These are phyloP conservation scores for Stagonosporopsis rhizophila DNA, from an alignment of 2,329 filamentous ascomycete species.

Conservation along the genomic window DNA sequence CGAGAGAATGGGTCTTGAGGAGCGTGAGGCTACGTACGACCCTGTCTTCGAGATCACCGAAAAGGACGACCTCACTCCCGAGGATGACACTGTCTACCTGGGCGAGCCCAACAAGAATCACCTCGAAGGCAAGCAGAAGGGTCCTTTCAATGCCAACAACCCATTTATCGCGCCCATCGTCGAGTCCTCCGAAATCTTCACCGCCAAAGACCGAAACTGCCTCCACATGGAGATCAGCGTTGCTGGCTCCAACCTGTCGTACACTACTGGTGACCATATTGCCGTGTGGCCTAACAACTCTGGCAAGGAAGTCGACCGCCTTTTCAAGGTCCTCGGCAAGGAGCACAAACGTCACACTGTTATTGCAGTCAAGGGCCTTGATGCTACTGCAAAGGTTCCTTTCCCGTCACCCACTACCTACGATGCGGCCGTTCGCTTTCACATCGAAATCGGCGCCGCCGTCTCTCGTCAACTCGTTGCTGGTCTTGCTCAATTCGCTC, in stretches of 20 bases:
- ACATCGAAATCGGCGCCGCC: conserved; percentile 94
- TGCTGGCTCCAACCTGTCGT: conserved; percentile 84
- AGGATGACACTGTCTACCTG: conserved; percentile 85
- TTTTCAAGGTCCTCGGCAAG: conserved; percentile 80
- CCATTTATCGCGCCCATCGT: conserved; percentile 94
- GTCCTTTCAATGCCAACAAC: conserved; percentile 95
- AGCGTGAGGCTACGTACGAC: conserved; percentile 96
- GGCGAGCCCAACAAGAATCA: conserved; percentile 97
- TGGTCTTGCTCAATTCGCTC: conserved; percentile 86
- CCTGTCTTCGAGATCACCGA: conserved; percentile 86
- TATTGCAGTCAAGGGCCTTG: conserved; percentile 86
- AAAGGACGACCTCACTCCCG: conserved; percentile 73
- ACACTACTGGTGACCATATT: conserved; percentile 97
- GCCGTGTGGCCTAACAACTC: conserved; percentile 97
- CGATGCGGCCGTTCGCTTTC: conserved; percentile 90
- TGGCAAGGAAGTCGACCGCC: conserved; percentile 88
- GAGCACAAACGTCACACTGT: conserved; percentile 79
- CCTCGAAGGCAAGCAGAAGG: conserved; percentile 81
- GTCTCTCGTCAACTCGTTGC: conserved; percentile 95
- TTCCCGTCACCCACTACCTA: conserved; percentile 98
- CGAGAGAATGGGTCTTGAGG: conserved; percentile 85
- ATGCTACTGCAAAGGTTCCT: conserved; percentile 94
- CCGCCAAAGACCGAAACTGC: conserved; percentile 88
- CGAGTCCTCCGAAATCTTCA: conserved; percentile 91
- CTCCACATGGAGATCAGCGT: conserved; percentile 96